Conservation (phyloP, 1,284 basidiomycete genomes). For the Fomitopsis schrenkii region DNA sequence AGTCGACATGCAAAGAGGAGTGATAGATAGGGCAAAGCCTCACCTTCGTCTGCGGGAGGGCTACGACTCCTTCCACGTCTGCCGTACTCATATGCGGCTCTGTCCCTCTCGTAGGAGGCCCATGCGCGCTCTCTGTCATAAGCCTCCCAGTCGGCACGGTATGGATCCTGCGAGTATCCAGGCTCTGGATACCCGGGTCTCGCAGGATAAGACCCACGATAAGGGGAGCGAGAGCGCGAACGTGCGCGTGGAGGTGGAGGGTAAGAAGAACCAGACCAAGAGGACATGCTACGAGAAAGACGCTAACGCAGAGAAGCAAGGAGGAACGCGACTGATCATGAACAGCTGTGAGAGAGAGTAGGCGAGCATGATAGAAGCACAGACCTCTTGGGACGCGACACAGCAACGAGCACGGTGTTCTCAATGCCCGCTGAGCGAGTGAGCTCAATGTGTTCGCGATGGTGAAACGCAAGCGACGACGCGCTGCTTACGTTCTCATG, state of each 20-base stretch:
- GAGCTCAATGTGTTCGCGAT: conserved; percentile 68
- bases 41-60: conserved; percentile 65
- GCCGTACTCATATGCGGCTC: conserved; percentile 51
- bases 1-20: neutral
- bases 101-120: conserved; percentile 64
- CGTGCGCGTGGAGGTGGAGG: conserved; percentile 60
- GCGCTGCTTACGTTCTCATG: conserved; percentile 34
- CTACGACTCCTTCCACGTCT: conserved; percentile 73
- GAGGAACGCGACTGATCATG: conserved; percentile 52
- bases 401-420: conserved; percentile 50
- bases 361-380: conserved; percentile 84
- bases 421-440: conserved; percentile 35
- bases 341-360: conserved; percentile 55
- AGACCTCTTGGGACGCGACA: conserved; percentile 74
- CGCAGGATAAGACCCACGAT: conserved; percentile 47
- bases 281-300: conserved; percentile 52
- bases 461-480: conserved; percentile 33
- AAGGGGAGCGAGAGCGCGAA: conserved; percentile 77
- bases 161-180: conserved; percentile 48
- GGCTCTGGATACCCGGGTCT: conserved; percentile 56
- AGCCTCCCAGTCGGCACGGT: conserved; percentile 61
- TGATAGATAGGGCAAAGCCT: conserved; percentile 18
- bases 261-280: conserved; percentile 63
- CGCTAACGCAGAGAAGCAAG: conserved; percentile 61
- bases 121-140: conserved; percentile 70